Base-by-base conservation (phyloP, 768 basidiomycete genomes). In the Dioszegia aurantiaca region DNA sequence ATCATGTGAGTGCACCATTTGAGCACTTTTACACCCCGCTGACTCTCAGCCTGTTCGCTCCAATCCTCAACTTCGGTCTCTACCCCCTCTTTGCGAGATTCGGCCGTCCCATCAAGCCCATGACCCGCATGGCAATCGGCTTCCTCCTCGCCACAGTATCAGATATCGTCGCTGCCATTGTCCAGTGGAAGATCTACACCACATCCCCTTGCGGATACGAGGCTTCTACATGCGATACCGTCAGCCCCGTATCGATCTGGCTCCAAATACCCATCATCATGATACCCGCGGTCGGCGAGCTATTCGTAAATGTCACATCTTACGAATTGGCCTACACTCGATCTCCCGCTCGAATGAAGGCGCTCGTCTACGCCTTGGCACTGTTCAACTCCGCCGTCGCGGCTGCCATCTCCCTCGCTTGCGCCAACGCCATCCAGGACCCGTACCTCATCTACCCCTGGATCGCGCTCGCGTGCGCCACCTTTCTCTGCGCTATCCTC, bases 241-340 rank as follows among this genome's bases (percentile, higher is more conserved):
- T 60, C 26, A 63, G 75, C 1, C 42, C 58, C 30, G 59, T 73
- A 39, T 62, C 63, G 3, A 58, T 77, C 30, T 70, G 72, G 67
- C 56, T 58, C 28, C 72, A 72, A 45, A 59, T 74, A 26, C 42
- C 55, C 21, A n/a, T 16, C 24, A 39, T 45, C 26, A 44, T 46
- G 16, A 21, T 62, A 9, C 60, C 56, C 21, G 73, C 70, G 17
- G 55, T 69, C 39, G 73, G 69, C 12, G 77, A 76, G 53, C 52
- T 75, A 33, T 75, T 77, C 57, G 69, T 75, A 57, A 74, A 68
- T 54, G 65, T 76, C 52, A 72, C 74, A 3, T 64, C 65, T 2
- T 76, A 77, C 62, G 75, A 78, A 60, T 49, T 74, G 19, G 77
- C 77, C 60, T 76, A 77, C 61, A 72, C 74, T 30, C 67, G 70